Percentiles rank a stretch among this genome's conserved stretches.
phyloP scores from a whole-genome alignment of 2,329 filamentous ascomycete species.

The Fusarium floridanum region DNA sequence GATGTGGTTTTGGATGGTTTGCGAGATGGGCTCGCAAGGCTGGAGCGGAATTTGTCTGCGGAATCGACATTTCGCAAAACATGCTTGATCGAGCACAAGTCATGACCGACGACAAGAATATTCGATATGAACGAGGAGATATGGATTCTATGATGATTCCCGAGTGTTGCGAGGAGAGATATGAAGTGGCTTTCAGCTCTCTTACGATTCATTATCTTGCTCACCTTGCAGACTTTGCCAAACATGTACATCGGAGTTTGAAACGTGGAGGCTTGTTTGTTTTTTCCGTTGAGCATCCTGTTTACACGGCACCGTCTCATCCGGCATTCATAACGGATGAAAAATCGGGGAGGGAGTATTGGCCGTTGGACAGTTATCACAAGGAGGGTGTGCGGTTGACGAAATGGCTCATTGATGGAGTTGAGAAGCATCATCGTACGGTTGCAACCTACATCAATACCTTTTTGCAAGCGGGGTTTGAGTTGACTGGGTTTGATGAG shows the following conservation, averaged over 20 bases:
- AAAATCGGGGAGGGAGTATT: neutral
- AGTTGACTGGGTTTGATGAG: neutral
- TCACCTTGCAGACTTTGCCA: neutral
- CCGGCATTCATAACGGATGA: neutral
- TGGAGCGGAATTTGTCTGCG: neutral
- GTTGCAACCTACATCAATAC: neutral
- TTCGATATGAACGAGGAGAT: neutral
- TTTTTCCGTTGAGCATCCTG: neutral
- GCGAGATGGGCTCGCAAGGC: neutral
- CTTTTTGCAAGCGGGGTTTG: neutral
- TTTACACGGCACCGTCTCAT: neutral
- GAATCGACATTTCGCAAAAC: neutral
- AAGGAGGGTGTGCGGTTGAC: neutral
- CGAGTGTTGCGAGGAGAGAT: neutral
- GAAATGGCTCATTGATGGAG: neutral
- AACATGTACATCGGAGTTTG: neutral
- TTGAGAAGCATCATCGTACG: neutral
- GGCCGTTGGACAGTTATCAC: neutral
- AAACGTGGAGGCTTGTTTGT: neutral
- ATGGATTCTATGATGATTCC: neutral
- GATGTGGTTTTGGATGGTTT: slow-evolving; percentile 1
- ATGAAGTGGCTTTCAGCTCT: neutral
- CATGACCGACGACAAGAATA: neutral
- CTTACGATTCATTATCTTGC: neutral
- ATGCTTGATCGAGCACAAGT: neutral